Conservation (phyloP, 768 basidiomycete genomes). For the Russula brevipes region DNA sequence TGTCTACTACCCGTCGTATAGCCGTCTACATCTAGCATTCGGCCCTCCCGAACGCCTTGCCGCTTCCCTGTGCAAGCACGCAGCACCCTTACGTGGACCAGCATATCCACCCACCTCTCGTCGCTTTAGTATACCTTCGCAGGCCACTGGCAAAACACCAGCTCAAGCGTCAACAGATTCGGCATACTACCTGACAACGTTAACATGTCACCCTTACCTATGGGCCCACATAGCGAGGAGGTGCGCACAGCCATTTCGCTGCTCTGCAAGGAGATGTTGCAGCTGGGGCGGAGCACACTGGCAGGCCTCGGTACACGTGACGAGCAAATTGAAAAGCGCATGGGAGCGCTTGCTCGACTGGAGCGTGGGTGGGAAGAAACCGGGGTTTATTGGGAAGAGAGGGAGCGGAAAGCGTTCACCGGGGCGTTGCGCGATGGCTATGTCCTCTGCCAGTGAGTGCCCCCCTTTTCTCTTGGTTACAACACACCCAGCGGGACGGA, state of each 20-base stretch:
- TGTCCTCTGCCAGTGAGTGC: slow-evolving; percentile 82
- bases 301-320: slow-evolving; percentile 45
- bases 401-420: slow-evolving; percentile 64
- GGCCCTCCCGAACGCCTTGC: no score
- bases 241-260: slow-evolving; percentile 59
- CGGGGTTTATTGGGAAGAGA: slow-evolving; percentile 54
- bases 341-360: slow-evolving; percentile 53
- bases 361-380: slow-evolving; percentile 74
- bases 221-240: slow-evolving; percentile 50
- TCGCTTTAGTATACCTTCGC: no score
- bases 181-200: no score
- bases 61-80: no score
- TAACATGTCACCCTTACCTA: not conserved
- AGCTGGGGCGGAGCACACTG: slow-evolving; percentile 35
- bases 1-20: no score
- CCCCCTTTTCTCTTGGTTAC: not conserved
- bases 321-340: slow-evolving; percentile 63
- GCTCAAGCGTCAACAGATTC: no score
- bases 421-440: slow-evolving; percentile 79
- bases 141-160: no score
- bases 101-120: no score
- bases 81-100: no score
- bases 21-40: no score
- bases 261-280: slow-evolving; percentile 62
- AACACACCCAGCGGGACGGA: not conserved